phyloP scores from a whole-genome alignment of 148 eudicot species.

The Vaccinium corymbosum region DNA sequence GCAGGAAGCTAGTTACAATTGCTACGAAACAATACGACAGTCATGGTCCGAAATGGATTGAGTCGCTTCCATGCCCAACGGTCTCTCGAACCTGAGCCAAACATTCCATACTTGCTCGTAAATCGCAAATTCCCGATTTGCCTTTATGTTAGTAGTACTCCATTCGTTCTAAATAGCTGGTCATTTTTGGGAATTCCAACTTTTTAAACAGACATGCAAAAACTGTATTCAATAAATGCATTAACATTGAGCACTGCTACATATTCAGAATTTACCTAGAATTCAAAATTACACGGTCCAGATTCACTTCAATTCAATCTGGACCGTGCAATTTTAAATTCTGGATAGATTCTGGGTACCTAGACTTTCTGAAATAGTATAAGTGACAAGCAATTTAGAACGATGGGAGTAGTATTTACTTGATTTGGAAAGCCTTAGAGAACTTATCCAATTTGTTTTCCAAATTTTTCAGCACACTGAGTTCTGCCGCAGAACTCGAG shows the following conservation, averaged over 20 bases:
- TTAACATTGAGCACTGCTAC: too few relatives aligned
- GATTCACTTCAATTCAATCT: too few relatives aligned
- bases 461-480: slow-evolving; percentile 23
- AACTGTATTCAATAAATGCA: too few relatives aligned
- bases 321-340: too few relatives aligned
- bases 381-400: too few relatives aligned
- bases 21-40: slow-evolving; percentile 35
- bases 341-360: too few relatives aligned
- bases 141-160: not conserved
- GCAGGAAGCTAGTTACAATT: slow-evolving; percentile 42
- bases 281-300: too few relatives aligned
- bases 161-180: too few relatives aligned
- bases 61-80: slow-evolving; percentile 32
- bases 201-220: too few relatives aligned
- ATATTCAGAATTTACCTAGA: too few relatives aligned
- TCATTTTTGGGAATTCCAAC: too few relatives aligned
- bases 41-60: slow-evolving; percentile 46
- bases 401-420: not conserved
- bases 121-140: not conserved
- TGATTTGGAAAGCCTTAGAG: not conserved
- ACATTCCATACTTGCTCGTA: slow-evolving; percentile 48
- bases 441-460: not conserved
- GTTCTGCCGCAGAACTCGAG: slow-evolving; percentile 23
- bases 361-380: too few relatives aligned
- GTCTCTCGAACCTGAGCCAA: slow-evolving; percentile 31